Evolutionary conservation across 495 filamentous ascomycete species (phyloP).

Genomic region (Podospora pseudoanserina): DNA sequence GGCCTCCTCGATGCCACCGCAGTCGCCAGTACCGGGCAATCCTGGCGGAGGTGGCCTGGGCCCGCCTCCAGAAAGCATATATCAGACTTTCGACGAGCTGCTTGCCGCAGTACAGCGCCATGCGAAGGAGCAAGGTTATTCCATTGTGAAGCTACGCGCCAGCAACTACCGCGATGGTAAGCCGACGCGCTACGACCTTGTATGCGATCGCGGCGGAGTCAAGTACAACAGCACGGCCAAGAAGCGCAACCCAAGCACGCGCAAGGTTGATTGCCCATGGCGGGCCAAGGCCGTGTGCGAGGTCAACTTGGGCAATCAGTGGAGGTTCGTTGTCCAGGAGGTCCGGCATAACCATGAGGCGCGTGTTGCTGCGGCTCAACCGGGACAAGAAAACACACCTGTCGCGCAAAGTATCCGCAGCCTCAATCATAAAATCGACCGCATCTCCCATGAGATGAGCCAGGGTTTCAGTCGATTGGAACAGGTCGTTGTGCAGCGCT

Average conservation of each 20-base stretch:
- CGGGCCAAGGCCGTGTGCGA: constrained; percentile 52
- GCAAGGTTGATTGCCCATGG: constrained; percentile 52
- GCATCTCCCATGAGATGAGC: constrained; percentile 41
- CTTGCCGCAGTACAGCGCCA: constrained; percentile 41
- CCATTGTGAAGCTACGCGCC: constrained; percentile 48
- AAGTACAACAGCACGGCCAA: constrained; percentile 53
- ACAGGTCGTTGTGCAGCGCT: constrained; percentile 25
- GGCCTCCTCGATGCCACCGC: constrained; percentile 31
- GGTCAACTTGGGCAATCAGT: constrained; percentile 48
- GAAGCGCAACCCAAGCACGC: constrained; percentile 51
- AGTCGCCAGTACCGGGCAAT: constrained; percentile 29
- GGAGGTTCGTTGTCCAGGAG: constrained; percentile 48
- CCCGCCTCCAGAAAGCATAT: constrained; percentile 49
- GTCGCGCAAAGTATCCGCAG: constrained; percentile 45
- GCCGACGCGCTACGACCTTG: constrained; percentile 49
- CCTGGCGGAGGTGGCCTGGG: constrained; percentile 25
- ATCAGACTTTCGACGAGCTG: constrained; percentile 44
- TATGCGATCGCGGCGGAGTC: constrained; percentile 51
- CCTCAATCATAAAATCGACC: constrained; percentile 48
- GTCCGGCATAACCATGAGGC: constrained; percentile 49
- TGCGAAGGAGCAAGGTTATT: constrained; percentile 50
- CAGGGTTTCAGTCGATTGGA: constrained; percentile 39
- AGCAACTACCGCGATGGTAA: constrained; percentile 52
- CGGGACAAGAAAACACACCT: constrained; percentile 45
- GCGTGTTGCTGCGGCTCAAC: constrained; percentile 38